Evolutionary conservation across 768 basidiomycete genomes (phyloP), one percentile per base, ranked within the genome.

Genomic region (Gelatoporia subvermispora): DNA sequence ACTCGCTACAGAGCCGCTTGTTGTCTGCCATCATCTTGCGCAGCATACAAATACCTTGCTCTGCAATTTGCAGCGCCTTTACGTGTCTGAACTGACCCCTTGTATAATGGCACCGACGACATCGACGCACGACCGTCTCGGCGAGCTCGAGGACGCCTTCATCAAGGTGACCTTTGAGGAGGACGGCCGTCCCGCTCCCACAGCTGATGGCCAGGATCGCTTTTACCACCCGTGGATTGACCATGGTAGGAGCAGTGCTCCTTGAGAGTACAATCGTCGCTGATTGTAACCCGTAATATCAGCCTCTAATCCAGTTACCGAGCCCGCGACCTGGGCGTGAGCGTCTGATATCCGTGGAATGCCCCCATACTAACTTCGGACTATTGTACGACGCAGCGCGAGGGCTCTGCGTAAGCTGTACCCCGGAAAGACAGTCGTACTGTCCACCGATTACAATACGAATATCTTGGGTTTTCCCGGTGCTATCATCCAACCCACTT

Each of bases 381-480:
- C 37, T 40, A n/a, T 52, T 57, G 5, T 13, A 2, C 11, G 9
- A 13, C 43, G 15, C 52, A 65, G 66, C 65, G 75, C 56, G 60
- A 69, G 81, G 50, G 65, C 72, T 35, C 68, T 89, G 35, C 76
- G 72, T 34, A 74, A 70, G 55, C 48, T 84, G 15, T 81, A 87
- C 60, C 83, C 85, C 5, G 73, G 76, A 9, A 72, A 84, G 56
- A 79, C 82, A 22, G 56, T 87, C 22, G 73, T 85, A 8, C 64
- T 76, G 50, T 77, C 83, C 3, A 58, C 65, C 7, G 79, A 81
- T 48, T 28, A 25, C 13, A 64, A 51, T 43, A 59, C 82, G 52
- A 67, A 74, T 49, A 52, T 85, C 40, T 61, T 85, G 8, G 60
- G 59, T 17, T 78, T 77, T 52, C 85, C 85, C 36, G 76, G 63